Conservation (phyloP, 1,139 yeast genomes). For the Maudiozyma humilis region DNA sequence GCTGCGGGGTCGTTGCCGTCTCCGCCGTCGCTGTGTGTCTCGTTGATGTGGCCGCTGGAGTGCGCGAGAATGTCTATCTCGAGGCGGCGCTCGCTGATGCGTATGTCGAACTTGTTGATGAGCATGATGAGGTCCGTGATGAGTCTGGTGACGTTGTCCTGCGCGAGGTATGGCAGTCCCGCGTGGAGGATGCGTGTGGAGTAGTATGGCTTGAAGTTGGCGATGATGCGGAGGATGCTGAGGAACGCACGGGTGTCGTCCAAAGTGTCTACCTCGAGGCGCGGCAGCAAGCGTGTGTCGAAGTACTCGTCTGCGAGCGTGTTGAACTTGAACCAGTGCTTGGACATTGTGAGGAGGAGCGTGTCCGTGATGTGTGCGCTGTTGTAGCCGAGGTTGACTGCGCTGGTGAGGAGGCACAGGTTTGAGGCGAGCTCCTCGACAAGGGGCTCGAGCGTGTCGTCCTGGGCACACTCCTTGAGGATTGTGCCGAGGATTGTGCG, state of each 20-base stretch:
- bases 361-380: constrained; percentile 1
- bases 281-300: constrained; percentile 3
- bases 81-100: constrained; percentile 2
- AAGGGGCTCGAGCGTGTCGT: not conserved
- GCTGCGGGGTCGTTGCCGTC: not conserved
- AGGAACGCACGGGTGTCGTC: not conserved
- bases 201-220: constrained; percentile 6
- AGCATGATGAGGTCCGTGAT: constrained; percentile 1
- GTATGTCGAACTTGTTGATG: not conserved
- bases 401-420: constrained; percentile 1
- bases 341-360: constrained; percentile 8
- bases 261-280: not conserved
- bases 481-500: not conserved
- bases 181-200: constrained; percentile 1
- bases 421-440: not conserved
- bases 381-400: constrained; percentile 5
- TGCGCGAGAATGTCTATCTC: constrained; percentile 1
- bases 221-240: not conserved
- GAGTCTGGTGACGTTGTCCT: constrained; percentile 1
- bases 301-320: constrained; percentile 3
- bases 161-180: constrained; percentile 3
- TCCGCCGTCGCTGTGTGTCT: not conserved
- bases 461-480: constrained; percentile 1
- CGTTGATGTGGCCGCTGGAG: not conserved
- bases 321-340: constrained; percentile 14